Conservation (phyloP, 805 yeast species). For the Candida lessepsii region DNA sequence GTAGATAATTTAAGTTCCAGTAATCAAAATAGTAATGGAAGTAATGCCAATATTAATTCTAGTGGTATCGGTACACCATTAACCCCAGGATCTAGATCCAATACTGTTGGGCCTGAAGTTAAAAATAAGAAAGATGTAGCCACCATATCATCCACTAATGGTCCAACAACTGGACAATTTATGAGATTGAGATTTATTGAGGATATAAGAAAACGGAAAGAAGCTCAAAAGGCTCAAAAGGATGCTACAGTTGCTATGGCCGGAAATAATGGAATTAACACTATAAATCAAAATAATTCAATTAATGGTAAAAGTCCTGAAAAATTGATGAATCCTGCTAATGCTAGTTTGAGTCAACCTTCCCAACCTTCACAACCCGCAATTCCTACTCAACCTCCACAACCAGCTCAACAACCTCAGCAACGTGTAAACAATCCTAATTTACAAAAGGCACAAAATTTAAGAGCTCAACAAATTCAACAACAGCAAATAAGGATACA, state of each 20-base stretch:
- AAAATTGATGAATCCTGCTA: slow-evolving; percentile 11
- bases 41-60: slow-evolving; percentile 13
- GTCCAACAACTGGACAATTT: slow-evolving; percentile 51
- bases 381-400: neutral
- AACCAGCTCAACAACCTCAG: neutral
- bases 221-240: slow-evolving; percentile 40
- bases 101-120: slow-evolving; percentile 11
- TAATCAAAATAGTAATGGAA: slow-evolving; percentile 20
- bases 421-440: neutral
- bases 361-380: slow-evolving; percentile 12
- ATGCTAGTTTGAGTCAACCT: slow-evolving; percentile 6
- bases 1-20: slow-evolving; percentile 31
- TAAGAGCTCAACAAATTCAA: slow-evolving; percentile 18
- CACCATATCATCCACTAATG: slow-evolving; percentile 8
- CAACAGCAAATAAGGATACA: slow-evolving; percentile 19
- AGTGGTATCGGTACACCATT: slow-evolving; percentile 20
- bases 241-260: slow-evolving; percentile 43
- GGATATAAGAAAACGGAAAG: slow-evolving; percentile 70
- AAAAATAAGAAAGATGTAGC: slow-evolving; percentile 11
- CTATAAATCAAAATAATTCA: slow-evolving; percentile 18
- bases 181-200: slow-evolving; percentile 86
- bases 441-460: slow-evolving; percentile 15
- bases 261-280: slow-evolving; percentile 13
- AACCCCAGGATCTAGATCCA: slow-evolving; percentile 14
- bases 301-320: slow-evolving; percentile 17